phyloP scores from a whole-genome alignment of 345 rosid genomes.

The Syzygium oleosum region DNA sequence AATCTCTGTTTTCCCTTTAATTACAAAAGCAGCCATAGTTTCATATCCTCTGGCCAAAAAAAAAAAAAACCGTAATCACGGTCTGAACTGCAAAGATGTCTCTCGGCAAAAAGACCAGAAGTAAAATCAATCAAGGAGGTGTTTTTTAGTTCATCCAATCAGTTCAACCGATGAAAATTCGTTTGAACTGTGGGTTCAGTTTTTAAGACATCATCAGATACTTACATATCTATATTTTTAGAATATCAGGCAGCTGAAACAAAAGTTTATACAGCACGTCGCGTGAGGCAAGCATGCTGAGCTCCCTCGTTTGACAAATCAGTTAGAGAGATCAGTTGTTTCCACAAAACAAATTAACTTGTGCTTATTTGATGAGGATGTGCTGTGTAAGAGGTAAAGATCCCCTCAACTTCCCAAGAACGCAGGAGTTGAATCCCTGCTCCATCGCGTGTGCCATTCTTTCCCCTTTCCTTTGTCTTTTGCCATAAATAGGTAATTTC shows the following conservation, averaged over 20 bases:
- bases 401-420: neutral
- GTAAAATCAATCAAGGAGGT: neutral
- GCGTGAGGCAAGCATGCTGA: neutral
- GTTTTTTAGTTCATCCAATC: neutral
- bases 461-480: neutral
- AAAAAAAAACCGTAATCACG: neutral
- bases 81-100: neutral
- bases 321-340: neutral
- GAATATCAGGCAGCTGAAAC: neutral
- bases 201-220: neutral
- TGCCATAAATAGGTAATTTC: neutral
- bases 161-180: neutral
- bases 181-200: neutral
- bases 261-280: neutral
- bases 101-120: neutral
- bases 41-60: neutral
- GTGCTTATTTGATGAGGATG: neutral
- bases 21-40: neutral
- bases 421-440: neutral
- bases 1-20: neutral
- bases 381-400: neutral
- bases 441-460: neutral
- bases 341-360: neutral
- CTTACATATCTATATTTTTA: neutral
- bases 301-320: neutral